Base-by-base conservation (phyloP, 352 stramenopile genomes). In the Lagenidium giganteum region DNA sequence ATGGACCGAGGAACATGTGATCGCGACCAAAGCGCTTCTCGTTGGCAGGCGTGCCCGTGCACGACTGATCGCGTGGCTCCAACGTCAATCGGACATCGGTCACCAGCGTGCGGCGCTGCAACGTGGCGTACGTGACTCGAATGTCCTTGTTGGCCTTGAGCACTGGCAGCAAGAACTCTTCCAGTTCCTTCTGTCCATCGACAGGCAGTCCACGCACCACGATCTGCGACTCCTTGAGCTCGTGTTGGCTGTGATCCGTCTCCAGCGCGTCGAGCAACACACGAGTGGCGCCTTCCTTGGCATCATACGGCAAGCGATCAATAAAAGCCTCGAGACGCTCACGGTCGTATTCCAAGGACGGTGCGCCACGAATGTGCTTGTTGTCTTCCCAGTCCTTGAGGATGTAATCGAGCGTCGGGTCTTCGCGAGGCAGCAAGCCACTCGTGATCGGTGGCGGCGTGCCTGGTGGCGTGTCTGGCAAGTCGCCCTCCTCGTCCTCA, bases 1-100 rank as follows among this genome's bases (percentile, higher is more conserved):
- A 78, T 38, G 80, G 80, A 4, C 80, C 80, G 20, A 72, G 57
- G 52, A 93, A 89, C 33, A 62, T 51, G 39, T 93, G 80, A 43
- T 83, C 64, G 37, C 75, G 67, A 2, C 76, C 76, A 30, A 86
- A 86, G 11, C 70, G 68, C 51, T 83, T 78, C 36, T 84, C 64
- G 8, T 68, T 70, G 8, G 66, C 60, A 22, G 79, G 50, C 3
- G 64, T 65, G 1, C 73, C 75, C 13, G 78, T 70, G 24, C 81
- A 81, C 3, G 79, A 81, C 32, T 67, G 58, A 5, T 72, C 62
- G n/a, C 80, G 77, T 28, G 65, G 70, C 54, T 93, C 74, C n/a
- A 93, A 61, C 42, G 68, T 82, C n/a, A 93, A 61, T 8, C 79
- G 75, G 24, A 90, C 66, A 20, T 93, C 80, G 1, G 80, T 87